These are phyloP conservation scores for Heimioporus sp. DNA, from an alignment of 768 basidiomycete genomes.

Conservation along the genomic window DNA sequence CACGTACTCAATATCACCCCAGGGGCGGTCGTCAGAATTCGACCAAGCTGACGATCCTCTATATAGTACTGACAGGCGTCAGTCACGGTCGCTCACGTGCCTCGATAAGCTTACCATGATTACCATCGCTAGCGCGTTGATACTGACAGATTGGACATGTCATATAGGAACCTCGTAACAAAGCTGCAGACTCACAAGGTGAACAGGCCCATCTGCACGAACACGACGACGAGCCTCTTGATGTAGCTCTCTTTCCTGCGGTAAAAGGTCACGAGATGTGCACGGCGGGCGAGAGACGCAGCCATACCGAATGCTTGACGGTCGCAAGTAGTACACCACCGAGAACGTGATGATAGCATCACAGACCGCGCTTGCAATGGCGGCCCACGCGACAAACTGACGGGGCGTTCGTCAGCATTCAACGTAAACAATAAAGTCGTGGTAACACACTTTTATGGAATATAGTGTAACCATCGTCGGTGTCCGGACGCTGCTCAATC, in stretches of 20 bases:
- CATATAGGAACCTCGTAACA: no score
- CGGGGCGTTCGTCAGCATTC: no score
- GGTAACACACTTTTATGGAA: not conserved
- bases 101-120: not conserved
- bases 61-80: constrained; percentile 10
- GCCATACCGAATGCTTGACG: not conserved
- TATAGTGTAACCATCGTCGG: no score
- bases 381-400: no score
- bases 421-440: not conserved
- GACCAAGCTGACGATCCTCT: not conserved
- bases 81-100: constrained; percentile 6
- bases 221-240: not conserved
- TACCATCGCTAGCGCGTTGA: no score
- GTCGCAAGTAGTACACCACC: no score
- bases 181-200: constrained; percentile 8
- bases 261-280: not conserved
- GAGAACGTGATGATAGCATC: no score
- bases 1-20: constrained; percentile 14
- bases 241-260: constrained; percentile 11
- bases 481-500: no score
- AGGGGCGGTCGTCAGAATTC: constrained; percentile 5
- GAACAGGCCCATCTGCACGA: constrained; percentile 1
- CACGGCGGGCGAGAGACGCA: no score
- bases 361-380: no score
- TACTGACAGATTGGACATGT: no score